Base-by-base conservation (phyloP, 164 flowering plant genomes). In the Vitis labrusca region DNA sequence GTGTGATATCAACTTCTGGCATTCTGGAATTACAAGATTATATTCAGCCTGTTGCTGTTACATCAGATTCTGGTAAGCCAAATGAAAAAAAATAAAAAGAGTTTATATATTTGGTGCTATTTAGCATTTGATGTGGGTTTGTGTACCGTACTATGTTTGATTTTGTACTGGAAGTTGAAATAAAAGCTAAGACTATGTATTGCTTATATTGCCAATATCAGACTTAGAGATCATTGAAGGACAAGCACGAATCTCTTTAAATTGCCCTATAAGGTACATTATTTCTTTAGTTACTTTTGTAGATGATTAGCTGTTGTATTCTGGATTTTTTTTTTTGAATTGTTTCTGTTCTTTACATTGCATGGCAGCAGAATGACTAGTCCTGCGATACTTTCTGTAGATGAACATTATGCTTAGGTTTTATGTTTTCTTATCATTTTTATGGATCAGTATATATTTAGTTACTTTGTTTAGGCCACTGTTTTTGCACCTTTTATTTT, bases 1-100 rank as follows among this genome's bases (percentile, higher is more conserved):
- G 60, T 29, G 23, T 66, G 59, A 29, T 12, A 30, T 14, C 49
- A 66, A 29, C 69, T 17, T 9, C 37, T 29, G 69, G 32, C 13
- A 53, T 5, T 44, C 49, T 60, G 9, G 14, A 17, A 13, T 54
- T 66, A 30, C 60, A 29, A 54, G 60, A 54, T 29, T 66, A 66
- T 66, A 60, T 66, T 66, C 49, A 53, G 69, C 69, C 69, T n/a
- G 60, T 56, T 15, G 29, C 12, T 66, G 50, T 59, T 66, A 19
- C 49, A 30, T 27, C 11, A 14, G 50, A 66, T 53, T 7, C 50
- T 29, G 69, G 69, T 66, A 66, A 29, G 50, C 12, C 50, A 8
- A 10, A 23, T 23, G 15, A 53, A 53, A 53, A 53, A 11, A 12
- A 12, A 2, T 12, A 53, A 12, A 53, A 53, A 53, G 44, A 37